Evolutionary conservation across 257 asterid species (phyloP), one percentile per base, ranked within the genome.

Genomic region (Leonotis leonurus): DNA sequence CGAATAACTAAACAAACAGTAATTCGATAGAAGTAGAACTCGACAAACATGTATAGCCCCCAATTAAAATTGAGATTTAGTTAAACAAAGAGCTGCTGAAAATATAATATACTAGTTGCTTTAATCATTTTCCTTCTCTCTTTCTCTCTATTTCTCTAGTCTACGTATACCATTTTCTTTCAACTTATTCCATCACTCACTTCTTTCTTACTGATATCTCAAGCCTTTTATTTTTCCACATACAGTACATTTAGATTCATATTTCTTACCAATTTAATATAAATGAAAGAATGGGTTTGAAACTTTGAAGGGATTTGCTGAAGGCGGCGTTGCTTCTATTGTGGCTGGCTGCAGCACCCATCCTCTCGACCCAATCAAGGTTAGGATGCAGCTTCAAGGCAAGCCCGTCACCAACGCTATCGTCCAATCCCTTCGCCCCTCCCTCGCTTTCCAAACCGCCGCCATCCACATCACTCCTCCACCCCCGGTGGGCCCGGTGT

Each of bases 301-400:
- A n/a, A n/a, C n/a, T n/a, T n/a, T n/a, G 36, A 85, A 85, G 60
- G 82, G 83, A 22, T 85, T 85, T 64, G 76, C 43, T 0, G 89
- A 85, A 72, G 93, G 93, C 13, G 93, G 93, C 2, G 20, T 80
- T 18, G 86, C 93, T 41, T 82, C 87, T 5, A 75, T 82, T 43
- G 83, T 85, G 4, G 92, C 93, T 13, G 93, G 93, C 2, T 85
- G 93, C 70, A 51, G 68, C 26, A 82, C 92, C 1, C 92, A 84
- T 62, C 92, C 88, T 0, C 55, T 84, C 3, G 89, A 84, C 29
- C 54, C 79, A 5, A 77, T 81, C 22, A 84, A 84, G 36, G 88
- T 84, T 25, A 78, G 88, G 1, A 81, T 84, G 86, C 92, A 84
- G 69, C 86, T 84, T 17, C 88, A 84, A 29, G 86, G 89, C 2